Base-by-base conservation (phyloP, 768 basidiomycete genomes). In the Lactarius evosmus region DNA sequence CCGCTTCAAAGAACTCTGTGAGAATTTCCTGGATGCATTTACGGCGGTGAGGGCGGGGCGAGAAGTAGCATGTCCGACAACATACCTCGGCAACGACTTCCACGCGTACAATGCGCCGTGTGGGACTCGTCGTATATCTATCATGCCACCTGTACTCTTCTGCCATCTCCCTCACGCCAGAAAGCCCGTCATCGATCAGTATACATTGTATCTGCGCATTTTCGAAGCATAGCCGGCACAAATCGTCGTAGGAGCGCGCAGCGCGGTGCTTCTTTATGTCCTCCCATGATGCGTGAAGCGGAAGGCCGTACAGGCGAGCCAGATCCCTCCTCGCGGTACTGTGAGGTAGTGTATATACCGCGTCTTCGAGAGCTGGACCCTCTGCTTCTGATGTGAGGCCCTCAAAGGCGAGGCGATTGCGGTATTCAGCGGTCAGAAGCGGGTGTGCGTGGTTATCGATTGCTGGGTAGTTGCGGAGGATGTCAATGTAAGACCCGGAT, bases 381-480 rank as follows among this genome's bases (percentile, higher is more conserved):
- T 74, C 71, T 25, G 88, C 86, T 71, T 91, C 89, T 2, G 87
- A 86, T 50, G 87, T 75, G 54, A 88, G 70, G 0, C 84, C 84
- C 62, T 91, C 86, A 65, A 91, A 82, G 0, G 85, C 80, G 19
- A 89, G 68, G 4, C 63, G 66, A 25, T 74, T 56, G 33, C 85
- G 80, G 58, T 82, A 70, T 22, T 74, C 74, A 7, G 75, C 77
- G 27, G 76, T 75, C 53, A 92, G 77, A 22, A 93, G 76, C 1
- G 89, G 86, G 70, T 92, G 91, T 0, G 89, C 87, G 70, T 92
- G 91, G 72, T 91, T 91, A 75, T 92, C 89, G 70, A 89, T 88
- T 0, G 83, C 83, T 22, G 86, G 87, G 56, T 77, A 80, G 29
- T 56, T 49, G 33, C 69, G 63, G 17, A 67, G 44, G 30, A 67